Evolutionary conservation across 2,329 filamentous ascomycete species (phyloP).

Genomic region (Aspergillus puulaauensis): DNA sequence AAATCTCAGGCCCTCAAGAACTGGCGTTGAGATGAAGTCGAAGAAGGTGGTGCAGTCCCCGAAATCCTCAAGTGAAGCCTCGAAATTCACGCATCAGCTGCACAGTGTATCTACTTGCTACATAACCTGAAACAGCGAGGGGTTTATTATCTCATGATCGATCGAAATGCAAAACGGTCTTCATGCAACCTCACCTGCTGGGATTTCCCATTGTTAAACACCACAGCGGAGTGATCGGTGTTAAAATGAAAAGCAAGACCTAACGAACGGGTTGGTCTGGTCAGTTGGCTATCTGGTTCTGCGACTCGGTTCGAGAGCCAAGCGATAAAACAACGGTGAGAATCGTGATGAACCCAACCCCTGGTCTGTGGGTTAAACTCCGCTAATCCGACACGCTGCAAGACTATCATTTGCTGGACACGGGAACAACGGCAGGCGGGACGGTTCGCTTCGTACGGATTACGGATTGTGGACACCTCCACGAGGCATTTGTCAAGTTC

Average conservation of each 20-base stretch:
- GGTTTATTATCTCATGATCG: background rate
- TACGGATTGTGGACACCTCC: conserved; percentile 1
- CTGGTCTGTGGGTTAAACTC: background rate
- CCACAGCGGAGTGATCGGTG: too few relatives aligned
- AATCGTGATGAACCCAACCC: background rate
- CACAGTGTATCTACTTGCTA: background rate
- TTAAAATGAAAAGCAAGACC: background rate
- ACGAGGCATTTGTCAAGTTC: background rate
- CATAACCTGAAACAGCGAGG: background rate
- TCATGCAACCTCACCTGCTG: background rate
- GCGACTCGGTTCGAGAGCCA: background rate
- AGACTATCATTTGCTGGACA: conserved; percentile 5
- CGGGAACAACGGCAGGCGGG: conserved; percentile 5
- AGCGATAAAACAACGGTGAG: background rate
- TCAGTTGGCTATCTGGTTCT: background rate
- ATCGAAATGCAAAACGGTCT: background rate
- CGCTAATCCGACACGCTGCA: background rate
- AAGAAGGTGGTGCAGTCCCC: too few relatives aligned
- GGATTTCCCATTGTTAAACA: background rate
- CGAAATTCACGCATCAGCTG: background rate
- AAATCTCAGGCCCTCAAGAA: background rate
- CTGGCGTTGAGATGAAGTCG: background rate
- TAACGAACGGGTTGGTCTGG: background rate
- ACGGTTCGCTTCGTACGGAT: conserved; percentile 13
- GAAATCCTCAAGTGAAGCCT: background rate